These are phyloP conservation scores for Solanum ossicruentum DNA, from an alignment of 257 asterid genomes.

Conservation along the genomic window DNA sequence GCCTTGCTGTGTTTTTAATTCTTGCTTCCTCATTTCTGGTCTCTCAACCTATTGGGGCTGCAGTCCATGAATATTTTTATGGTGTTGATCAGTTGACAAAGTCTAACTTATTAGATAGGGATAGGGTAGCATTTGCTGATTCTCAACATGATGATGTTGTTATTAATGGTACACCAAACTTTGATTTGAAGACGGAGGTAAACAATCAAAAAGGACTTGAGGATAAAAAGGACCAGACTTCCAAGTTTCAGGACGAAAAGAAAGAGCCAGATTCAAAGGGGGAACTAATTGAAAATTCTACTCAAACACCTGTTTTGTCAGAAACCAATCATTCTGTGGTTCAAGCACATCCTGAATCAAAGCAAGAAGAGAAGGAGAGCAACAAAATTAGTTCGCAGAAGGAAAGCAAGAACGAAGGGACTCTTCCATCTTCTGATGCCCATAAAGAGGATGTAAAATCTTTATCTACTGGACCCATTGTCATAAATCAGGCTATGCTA, in stretches of 20 bases:
- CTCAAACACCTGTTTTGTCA: background rate
- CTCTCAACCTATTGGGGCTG: constrained; percentile 44
- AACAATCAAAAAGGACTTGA: constrained; percentile 8
- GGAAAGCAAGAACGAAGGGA: constrained; percentile 1
- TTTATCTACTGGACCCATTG: constrained; percentile 10
- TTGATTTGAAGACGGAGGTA: background rate
- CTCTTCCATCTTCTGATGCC: background rate
- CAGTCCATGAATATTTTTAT: constrained; percentile 41
- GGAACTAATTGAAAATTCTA: background rate
- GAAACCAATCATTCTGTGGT: constrained; percentile 6
- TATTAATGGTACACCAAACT: background rate
- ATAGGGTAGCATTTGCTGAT: constrained; percentile 6
- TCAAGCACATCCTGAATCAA: background rate
- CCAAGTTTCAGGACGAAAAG: constrained; percentile 6
- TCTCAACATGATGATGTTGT: background rate
- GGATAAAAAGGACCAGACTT: constrained; percentile 4
- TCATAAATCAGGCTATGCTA: background rate
- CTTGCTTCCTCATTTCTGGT: constrained; percentile 65
- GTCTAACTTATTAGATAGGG: constrained; percentile 1
- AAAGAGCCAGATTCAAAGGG: constrained; percentile 5
- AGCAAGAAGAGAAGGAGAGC: background rate
- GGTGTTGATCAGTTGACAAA: constrained; percentile 16
- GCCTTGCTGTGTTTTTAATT: constrained; percentile 52
- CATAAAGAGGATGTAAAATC: constrained; percentile 10
- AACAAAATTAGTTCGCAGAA: background rate